phyloP scores from a whole-genome alignment of 176 grass and related monocot genomes.

The Pontederia crassipes region DNA sequence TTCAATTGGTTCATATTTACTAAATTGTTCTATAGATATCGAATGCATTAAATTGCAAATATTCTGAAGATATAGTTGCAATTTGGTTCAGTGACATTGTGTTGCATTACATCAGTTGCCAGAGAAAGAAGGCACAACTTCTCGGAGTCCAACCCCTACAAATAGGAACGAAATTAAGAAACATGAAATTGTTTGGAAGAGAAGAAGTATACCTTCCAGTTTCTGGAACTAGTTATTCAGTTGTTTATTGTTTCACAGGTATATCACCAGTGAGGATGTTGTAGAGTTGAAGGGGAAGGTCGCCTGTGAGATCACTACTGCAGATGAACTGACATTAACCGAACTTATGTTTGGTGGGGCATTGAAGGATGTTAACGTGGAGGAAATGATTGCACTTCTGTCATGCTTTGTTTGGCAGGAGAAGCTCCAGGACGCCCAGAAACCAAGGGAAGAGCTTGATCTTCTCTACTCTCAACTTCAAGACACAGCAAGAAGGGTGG shows the following conservation, averaged over 20 bases:
- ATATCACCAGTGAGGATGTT: slow-evolving; percentile 57
- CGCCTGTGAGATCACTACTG: slow-evolving; percentile 76
- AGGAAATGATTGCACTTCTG: slow-evolving; percentile 85
- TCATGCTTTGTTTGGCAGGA: slow-evolving; percentile 97
- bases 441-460: slow-evolving; percentile 73
- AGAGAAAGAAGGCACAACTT: no score
- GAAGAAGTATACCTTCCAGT: no score
- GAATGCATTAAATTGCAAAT: background rate
- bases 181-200: no score
- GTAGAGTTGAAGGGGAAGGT: slow-evolving; percentile 87
- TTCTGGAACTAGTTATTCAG: background rate
- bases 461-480: slow-evolving; percentile 45
- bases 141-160: no score
- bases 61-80: background rate
- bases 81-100: no score
- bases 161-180: no score
- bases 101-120: no score
- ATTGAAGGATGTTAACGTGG: slow-evolving; percentile 66
- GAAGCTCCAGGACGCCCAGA: slow-evolving; percentile 69
- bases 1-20: background rate
- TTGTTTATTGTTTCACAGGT: slow-evolving; percentile 13
- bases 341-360: slow-evolving; percentile 87
- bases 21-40: background rate
- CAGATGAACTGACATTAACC: slow-evolving; percentile 74
- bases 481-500: slow-evolving; percentile 37